These are phyloP conservation scores for Botrytis fragariae DNA, from an alignment of 2,329 filamentous ascomycete species.

Conservation along the genomic window DNA sequence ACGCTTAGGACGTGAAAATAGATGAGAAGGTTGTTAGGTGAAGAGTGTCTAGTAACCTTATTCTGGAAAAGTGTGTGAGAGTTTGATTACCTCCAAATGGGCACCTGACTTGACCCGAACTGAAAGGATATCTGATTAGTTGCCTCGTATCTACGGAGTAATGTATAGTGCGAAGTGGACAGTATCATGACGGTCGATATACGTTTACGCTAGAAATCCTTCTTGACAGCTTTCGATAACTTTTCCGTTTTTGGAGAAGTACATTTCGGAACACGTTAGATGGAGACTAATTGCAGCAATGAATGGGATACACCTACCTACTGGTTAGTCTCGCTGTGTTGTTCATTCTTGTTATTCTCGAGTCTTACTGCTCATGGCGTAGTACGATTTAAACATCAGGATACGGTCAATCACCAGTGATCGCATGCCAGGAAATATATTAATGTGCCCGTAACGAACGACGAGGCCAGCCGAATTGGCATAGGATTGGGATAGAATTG, in stretches of 20 bases:
- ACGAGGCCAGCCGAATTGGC: constrained; percentile 3
- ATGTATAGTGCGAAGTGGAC: background rate
- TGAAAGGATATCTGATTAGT: background rate
- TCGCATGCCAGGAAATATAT: constrained; percentile 11
- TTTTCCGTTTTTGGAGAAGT: background rate
- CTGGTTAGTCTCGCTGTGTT: background rate
- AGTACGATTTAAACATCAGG: background rate
- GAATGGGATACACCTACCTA: background rate
- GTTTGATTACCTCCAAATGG: constrained; percentile 1
- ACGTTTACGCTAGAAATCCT: background rate
- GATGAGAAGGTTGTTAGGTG: background rate
- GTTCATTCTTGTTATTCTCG: background rate
- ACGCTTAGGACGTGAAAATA: background rate
- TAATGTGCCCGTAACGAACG: constrained; percentile 2
- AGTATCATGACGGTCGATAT: background rate
- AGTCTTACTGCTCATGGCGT: constrained; percentile 9
- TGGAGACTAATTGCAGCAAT: background rate
- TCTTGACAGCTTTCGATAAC: background rate
- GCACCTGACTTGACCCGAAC: background rate
- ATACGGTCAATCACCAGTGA: constrained; percentile 1
- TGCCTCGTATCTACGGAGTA: background rate
- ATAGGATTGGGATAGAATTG: background rate
- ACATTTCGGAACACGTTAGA: background rate
- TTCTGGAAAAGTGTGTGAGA: constrained; percentile 1
- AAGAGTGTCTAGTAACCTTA: background rate